These are phyloP conservation scores for Ampelomyces quisqualis DNA, from an alignment of 2,329 filamentous ascomycete genomes.

Conservation along the genomic window DNA sequence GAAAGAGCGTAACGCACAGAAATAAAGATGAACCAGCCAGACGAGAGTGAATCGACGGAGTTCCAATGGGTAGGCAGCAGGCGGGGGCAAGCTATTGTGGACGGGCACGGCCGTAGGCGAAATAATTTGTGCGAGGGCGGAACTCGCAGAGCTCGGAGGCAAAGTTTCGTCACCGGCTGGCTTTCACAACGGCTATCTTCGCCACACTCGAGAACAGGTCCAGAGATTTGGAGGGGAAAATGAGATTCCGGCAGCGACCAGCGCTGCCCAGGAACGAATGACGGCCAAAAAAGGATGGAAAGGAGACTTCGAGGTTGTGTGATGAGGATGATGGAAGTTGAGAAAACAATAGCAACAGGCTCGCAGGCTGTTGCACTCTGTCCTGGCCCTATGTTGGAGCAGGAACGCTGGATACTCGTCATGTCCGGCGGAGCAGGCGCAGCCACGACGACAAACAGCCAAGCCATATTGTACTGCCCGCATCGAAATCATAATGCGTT, in stretches of 20 bases:
- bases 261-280: constrained; percentile 1
- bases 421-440: too few species aligned
- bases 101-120: constrained; percentile 17
- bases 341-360: not conserved
- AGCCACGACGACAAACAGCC: too few species aligned
- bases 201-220: not conserved
- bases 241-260: constrained; percentile 5
- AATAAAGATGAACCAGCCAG: constrained; percentile 1
- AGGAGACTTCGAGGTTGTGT: not conserved
- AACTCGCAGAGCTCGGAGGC: constrained; percentile 1
- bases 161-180: not conserved
- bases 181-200: not conserved
- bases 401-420: too few species aligned
- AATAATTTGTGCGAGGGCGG: constrained; percentile 4
- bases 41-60: constrained; percentile 1
- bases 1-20: too few species aligned
- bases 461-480: too few species aligned
- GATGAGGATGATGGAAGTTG: not conserved
- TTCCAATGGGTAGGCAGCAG: constrained; percentile 4
- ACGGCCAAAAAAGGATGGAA: not conserved
- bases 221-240: not conserved
- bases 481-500: too few species aligned
- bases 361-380: not conserved
- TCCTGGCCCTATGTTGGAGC: not conserved
- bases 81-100: constrained; percentile 13